Conservation (phyloP, 2,329 filamentous ascomycete species). For the Xylaria sp. region DNA sequence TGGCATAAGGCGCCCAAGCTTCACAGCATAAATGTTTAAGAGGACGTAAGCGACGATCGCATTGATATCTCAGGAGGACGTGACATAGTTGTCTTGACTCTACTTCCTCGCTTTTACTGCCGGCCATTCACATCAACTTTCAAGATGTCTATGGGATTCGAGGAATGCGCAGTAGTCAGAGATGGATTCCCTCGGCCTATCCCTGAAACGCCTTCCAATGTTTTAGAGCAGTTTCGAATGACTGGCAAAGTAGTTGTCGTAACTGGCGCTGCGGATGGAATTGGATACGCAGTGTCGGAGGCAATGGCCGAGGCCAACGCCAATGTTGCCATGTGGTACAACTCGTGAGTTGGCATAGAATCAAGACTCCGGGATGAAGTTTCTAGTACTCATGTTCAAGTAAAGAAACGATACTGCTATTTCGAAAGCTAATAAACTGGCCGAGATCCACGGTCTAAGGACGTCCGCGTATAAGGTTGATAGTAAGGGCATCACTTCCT, state of each 20-base stretch:
- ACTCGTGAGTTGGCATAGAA: slow-evolving; percentile 32
- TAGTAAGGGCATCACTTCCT: slow-evolving; percentile 25
- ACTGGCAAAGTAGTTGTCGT: slow-evolving; percentile 37
- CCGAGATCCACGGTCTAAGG: slow-evolving; percentile 29
- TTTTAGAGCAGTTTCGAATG: slow-evolving; percentile 37
- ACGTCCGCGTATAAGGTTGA: slow-evolving; percentile 34
- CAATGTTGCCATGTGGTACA: slow-evolving; percentile 36
- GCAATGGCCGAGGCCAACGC: slow-evolving; percentile 38
- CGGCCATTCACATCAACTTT: slow-evolving; percentile 1
- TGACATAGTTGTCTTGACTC: background rate
- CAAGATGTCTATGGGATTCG: slow-evolving; percentile 39
- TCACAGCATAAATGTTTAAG: background rate
- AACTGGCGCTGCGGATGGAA: slow-evolving; percentile 37
- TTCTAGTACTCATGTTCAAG: slow-evolving; percentile 12
- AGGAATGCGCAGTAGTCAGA: slow-evolving; percentile 36
- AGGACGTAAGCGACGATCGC: background rate
- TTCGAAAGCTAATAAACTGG: slow-evolving; percentile 29
- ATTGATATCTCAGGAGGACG: background rate
- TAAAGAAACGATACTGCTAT: slow-evolving; percentile 35
- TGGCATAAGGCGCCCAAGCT: background rate
- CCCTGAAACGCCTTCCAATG: slow-evolving; percentile 33
- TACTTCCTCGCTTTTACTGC: background rate
- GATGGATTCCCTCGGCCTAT: slow-evolving; percentile 36
- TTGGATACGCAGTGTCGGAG: slow-evolving; percentile 38
- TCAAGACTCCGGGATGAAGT: background rate